A percentile compares a stretch with the other conserved stretches of the same genome.
phyloP scores from a whole-genome alignment of 1,284 basidiomycete genomes.

The Leccinum pachyderme region DNA sequence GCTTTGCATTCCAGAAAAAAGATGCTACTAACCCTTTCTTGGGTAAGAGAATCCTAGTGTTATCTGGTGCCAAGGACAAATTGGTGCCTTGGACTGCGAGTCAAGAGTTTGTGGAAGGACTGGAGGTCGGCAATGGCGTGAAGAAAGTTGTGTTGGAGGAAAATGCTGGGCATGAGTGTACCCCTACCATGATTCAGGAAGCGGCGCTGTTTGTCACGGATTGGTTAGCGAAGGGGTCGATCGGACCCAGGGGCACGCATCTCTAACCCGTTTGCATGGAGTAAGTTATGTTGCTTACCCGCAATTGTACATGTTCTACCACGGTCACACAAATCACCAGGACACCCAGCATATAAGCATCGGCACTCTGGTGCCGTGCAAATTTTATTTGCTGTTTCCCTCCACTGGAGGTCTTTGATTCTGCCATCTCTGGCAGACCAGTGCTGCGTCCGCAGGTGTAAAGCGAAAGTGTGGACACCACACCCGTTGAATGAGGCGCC shows the following conservation, averaged over 20 bases:
- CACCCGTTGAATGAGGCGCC: too few relatives aligned
- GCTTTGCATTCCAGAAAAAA: slow-evolving; percentile 36
- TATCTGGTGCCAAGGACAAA: slow-evolving; percentile 60
- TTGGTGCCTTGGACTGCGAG: slow-evolving; percentile 65
- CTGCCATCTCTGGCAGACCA: too few relatives aligned
- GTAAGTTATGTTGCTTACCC: too few relatives aligned
- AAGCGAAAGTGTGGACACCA: too few relatives aligned
- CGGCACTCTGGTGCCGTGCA: too few relatives aligned
- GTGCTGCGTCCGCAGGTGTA: too few relatives aligned
- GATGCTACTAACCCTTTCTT: slow-evolving; percentile 55
- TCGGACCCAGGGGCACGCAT: background rate
- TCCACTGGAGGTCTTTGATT: too few relatives aligned
- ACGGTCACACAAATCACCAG: too few relatives aligned
- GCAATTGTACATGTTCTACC: too few relatives aligned
- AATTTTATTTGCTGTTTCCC: too few relatives aligned
- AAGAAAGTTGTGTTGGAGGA: slow-evolving; percentile 49
- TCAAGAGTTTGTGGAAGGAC: slow-evolving; percentile 48
- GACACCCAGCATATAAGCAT: too few relatives aligned
- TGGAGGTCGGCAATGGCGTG: slow-evolving; percentile 52
- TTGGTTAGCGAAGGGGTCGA: slow-evolving; percentile 28
- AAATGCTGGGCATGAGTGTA: slow-evolving; percentile 53
- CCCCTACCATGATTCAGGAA: slow-evolving; percentile 49
- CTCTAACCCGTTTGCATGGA: too few relatives aligned
- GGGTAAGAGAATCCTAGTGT: slow-evolving; percentile 66
- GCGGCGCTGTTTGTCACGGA: slow-evolving; percentile 45